Percentiles rank a stretch among this genome's conserved stretches.
Conservation (phyloP, 2,329 filamentous ascomycete species). For the Xylariaceae sp. region DNA sequence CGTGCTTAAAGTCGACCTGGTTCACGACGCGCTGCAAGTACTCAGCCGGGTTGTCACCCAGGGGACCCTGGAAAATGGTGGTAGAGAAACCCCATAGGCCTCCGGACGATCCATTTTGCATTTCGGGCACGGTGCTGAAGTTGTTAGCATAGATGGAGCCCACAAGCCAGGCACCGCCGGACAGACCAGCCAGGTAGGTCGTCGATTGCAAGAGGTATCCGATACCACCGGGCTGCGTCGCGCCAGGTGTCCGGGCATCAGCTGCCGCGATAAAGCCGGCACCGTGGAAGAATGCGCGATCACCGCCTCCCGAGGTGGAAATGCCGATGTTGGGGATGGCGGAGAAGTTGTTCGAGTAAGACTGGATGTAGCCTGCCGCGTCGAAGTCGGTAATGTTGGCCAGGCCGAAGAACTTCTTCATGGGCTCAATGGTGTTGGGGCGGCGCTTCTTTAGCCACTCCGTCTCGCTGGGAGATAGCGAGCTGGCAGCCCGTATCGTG, state of each 20-base stretch:
- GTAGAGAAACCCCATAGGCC: constrained; percentile 35
- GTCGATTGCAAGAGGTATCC: constrained; percentile 63
- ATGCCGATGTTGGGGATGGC: constrained; percentile 49
- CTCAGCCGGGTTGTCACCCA: constrained; percentile 21
- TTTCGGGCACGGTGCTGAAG: constrained; percentile 55
- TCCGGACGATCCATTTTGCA: constrained; percentile 28
- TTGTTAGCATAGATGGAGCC: constrained; percentile 72
- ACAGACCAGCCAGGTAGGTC: constrained; percentile 69
- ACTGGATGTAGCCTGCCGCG: constrained; percentile 57
- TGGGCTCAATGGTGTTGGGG: constrained; percentile 68
- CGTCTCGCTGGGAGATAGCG: constrained; percentile 63
- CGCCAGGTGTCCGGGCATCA: constrained; percentile 56
- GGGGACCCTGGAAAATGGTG: constrained; percentile 34
- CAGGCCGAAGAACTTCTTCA: constrained; percentile 67
- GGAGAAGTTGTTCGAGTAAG: constrained; percentile 59
- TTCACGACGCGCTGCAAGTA: constrained; percentile 58
- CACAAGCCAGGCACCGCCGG: constrained; percentile 70
- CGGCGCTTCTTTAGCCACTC: constrained; percentile 69
- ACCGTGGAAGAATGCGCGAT: constrained; percentile 64
- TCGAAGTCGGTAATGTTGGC: constrained; percentile 68
- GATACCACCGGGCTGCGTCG: constrained; percentile 55
- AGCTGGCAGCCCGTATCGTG: constrained; percentile 56
- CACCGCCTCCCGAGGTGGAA: constrained; percentile 66
- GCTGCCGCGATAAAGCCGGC: constrained; percentile 64
- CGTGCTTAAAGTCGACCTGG: constrained; percentile 51